Conservation (phyloP, 768 basidiomycete genomes). For the Austroboletus eburneus region DNA sequence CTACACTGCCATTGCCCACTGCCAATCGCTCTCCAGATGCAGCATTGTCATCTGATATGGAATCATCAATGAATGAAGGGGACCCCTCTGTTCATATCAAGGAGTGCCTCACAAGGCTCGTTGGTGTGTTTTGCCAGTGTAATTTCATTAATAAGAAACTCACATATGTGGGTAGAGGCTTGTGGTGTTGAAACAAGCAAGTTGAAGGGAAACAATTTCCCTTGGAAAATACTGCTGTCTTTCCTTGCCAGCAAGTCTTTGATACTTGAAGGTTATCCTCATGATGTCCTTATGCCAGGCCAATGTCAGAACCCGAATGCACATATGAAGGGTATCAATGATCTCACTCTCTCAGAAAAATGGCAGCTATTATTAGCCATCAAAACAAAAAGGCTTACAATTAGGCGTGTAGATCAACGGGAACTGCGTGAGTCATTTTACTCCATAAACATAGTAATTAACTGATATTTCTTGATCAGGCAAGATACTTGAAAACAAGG, state of each 20-base stretch:
- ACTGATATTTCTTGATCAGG: neutral
- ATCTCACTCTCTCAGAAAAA: neutral
- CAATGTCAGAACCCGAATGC: neutral
- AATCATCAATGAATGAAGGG: too few species aligned
- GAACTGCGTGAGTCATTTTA: neutral
- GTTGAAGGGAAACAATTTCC: neutral
- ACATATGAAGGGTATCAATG: neutral
- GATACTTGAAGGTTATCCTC: neutral
- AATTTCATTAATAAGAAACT: neutral
- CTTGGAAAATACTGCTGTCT: neutral
- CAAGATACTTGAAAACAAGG: neutral
- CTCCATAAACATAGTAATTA: neutral
- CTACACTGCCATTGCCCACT: too few species aligned
- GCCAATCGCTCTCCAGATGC: too few species aligned
- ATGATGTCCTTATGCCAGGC: neutral
- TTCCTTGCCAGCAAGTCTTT: neutral
- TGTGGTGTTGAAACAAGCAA: neutral
- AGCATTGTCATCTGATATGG: too few species aligned
- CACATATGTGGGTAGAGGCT: neutral
- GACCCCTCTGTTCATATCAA: neutral
- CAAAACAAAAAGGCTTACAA: neutral
- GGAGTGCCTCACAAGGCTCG: neutral
- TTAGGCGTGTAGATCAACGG: neutral
- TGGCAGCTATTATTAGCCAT: neutral
- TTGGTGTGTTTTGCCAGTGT: neutral